These are phyloP conservation scores for Dendrobium huoshanense DNA, from an alignment of 106 monocot genomes.

Conservation along the genomic window DNA sequence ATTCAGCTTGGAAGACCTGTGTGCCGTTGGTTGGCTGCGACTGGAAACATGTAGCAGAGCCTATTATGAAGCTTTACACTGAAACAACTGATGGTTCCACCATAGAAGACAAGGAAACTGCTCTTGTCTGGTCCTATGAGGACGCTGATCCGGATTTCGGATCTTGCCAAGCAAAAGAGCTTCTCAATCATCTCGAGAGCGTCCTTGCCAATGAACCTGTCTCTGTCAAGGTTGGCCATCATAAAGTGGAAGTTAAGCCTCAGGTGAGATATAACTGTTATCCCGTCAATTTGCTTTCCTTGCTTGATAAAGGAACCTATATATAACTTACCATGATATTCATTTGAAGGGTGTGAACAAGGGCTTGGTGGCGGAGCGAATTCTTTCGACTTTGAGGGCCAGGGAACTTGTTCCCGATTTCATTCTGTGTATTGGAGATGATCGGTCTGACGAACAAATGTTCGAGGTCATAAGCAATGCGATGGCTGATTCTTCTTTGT, in stretches of 20 bases:
- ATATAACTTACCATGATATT: background rate
- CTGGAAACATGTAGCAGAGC: conserved; percentile 12
- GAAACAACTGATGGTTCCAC: conserved; percentile 14
- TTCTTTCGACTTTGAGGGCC: conserved; percentile 32
- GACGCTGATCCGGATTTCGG: conserved; percentile 12
- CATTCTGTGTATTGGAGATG: conserved; percentile 58
- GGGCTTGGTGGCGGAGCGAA: conserved; percentile 45
- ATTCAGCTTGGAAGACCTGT: conserved; percentile 6
- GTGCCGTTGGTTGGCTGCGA: conserved; percentile 3
- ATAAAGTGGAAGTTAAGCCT: conserved; percentile 10
- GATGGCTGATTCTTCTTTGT: conserved; percentile 14
- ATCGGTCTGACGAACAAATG: conserved; percentile 72
- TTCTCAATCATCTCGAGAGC: conserved; percentile 9
- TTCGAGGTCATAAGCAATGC: conserved; percentile 47
- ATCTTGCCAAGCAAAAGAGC: conserved; percentile 13
- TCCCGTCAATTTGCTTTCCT: background rate
- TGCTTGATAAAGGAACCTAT: background rate
- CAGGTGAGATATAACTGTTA: conserved; percentile 2
- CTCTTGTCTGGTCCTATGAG: conserved; percentile 10
- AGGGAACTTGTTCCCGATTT: conserved; percentile 41
- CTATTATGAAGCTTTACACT: conserved; percentile 10
- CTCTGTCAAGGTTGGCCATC: conserved; percentile 3
- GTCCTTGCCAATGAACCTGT: conserved; percentile 12
- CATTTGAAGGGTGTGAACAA: conserved; percentile 55
- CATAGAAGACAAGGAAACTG: conserved; percentile 14